Percentiles rank a stretch among this genome's conserved stretches.
Evolutionary conservation across 1,139 yeast species (phyloP).

Genomic region (Nadsonia starkeyi-henricii): DNA sequence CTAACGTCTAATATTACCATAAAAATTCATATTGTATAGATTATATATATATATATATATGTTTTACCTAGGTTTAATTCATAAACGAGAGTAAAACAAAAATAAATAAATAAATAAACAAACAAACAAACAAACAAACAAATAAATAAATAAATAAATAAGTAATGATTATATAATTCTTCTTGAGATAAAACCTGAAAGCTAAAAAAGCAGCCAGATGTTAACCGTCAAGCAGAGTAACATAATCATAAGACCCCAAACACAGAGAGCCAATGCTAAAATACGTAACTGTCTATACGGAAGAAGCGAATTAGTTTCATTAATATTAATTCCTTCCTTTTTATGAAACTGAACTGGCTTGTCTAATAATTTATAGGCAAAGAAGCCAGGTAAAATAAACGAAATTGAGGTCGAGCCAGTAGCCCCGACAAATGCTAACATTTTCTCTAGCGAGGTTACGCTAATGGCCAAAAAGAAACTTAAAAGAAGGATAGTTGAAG

Average conservation of each 20-base stretch:
- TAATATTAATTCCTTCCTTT: slow-evolving; percentile 7
- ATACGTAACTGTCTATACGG: slow-evolving; percentile 31
- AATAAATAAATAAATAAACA: too few relatives aligned
- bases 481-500: slow-evolving; percentile 43
- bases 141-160: background rate
- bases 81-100: too few relatives aligned
- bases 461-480: slow-evolving; percentile 66
- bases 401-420: slow-evolving; percentile 93
- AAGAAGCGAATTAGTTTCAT: slow-evolving; percentile 8
- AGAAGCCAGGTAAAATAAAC: slow-evolving; percentile 82
- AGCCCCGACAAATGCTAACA: slow-evolving; percentile 84
- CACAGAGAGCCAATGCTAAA: slow-evolving; percentile 44
- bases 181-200: too few relatives aligned
- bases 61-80: too few relatives aligned
- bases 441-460: slow-evolving; percentile 69
- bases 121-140: too few relatives aligned
- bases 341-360: slow-evolving; percentile 1
- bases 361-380: slow-evolving; percentile 51
- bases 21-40: too few relatives aligned
- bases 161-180: background rate
- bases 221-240: slow-evolving; percentile 66
- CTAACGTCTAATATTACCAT: too few relatives aligned
- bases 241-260: slow-evolving; percentile 75
- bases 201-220: slow-evolving; percentile 18
- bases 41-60: too few relatives aligned